A percentile compares a stretch with the other conserved stretches of the same genome.
These are phyloP conservation scores for Ustilago nuda DNA, from an alignment of 1,284 basidiomycete species.

Conservation along the genomic window DNA sequence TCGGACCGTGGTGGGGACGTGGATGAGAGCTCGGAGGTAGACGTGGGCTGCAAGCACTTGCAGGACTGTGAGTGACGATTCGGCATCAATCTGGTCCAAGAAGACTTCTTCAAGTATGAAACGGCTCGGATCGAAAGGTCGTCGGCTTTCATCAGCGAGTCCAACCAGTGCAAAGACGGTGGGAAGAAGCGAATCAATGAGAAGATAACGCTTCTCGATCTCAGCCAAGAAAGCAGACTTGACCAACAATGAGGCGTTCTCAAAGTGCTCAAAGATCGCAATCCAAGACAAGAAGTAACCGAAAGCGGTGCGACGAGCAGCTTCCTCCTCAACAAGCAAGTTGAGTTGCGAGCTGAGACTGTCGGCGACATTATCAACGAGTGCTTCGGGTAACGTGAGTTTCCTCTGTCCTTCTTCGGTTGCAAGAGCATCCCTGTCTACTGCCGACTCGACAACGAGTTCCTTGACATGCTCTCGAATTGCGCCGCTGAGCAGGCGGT, in stretches of 20 bases:
- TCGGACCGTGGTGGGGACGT: conserved; percentile 71
- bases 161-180: conserved; percentile 78
- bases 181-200: conserved; percentile 79
- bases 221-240: conserved; percentile 86
- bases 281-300: conserved; percentile 86
- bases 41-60: conserved; percentile 85
- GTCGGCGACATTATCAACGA: conserved; percentile 40
- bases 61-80: conserved; percentile 69
- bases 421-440: conserved; percentile 33
- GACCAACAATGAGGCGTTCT: conserved; percentile 85
- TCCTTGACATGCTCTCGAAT: conserved; percentile 55
- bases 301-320: conserved; percentile 45
- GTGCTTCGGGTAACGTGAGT: conserved; percentile 29
- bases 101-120: conserved; percentile 89
- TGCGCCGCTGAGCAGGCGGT: conserved; percentile 35
- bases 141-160: conserved; percentile 32
- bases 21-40: conserved; percentile 72
- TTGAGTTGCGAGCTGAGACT: conserved; percentile 33
- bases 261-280: conserved; percentile 86
- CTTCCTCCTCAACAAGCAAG: conserved; percentile 36
- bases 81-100: conserved; percentile 73
- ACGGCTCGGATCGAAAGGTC: conserved; percentile 78
- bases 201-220: conserved; percentile 78
- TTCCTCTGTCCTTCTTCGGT: conserved; percentile 33
- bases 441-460: conserved; percentile 58